These are phyloP conservation scores for Hypomontagnella monticulosa DNA, from an alignment of 495 filamentous ascomycete genomes.

Conservation along the genomic window DNA sequence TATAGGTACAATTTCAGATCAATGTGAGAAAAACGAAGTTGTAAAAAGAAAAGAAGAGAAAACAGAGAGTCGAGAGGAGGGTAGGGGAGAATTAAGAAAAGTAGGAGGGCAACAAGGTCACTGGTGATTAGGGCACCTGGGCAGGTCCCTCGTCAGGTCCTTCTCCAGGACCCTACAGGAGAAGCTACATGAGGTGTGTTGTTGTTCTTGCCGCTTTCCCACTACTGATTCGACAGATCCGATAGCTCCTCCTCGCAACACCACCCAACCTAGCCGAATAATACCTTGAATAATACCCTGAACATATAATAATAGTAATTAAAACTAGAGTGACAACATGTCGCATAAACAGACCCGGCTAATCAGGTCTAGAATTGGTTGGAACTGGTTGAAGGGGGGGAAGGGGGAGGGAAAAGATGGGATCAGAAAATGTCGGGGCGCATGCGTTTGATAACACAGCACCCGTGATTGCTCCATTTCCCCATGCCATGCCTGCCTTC, in stretches of 20 bases:
- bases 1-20: conserved; percentile 3
- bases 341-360: conserved; percentile 40
- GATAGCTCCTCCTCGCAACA: conserved; percentile 24
- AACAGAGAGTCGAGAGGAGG: conserved; percentile 24
- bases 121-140: conserved; percentile 40
- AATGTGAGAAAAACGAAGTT: conserved; percentile 5
- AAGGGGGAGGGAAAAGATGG: conserved; percentile 9
- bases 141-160: conserved; percentile 10
- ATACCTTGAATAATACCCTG: conserved; percentile 19
- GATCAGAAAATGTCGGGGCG: conserved; percentile 29
- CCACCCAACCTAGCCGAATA: conserved; percentile 36
- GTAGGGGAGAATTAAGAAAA: conserved; percentile 34
- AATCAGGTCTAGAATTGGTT: conserved; percentile 41
- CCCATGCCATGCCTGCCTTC: neutral
- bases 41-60: conserved; percentile 13
- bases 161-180: too few relatives aligned
- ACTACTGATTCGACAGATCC: conserved; percentile 39
- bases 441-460: conserved; percentile 37
- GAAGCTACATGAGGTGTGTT: conserved; percentile 31
- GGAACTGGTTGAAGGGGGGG: conserved; percentile 9
- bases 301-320: conserved; percentile 35
- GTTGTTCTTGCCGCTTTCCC: conserved; percentile 25
- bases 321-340: conserved; percentile 31
- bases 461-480: conserved; percentile 13
- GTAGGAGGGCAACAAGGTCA: conserved; percentile 23